Evolutionary conservation across 164 flowering plant genomes (phyloP).

Genomic region (Kalanchoe fedtschenkoi): DNA sequence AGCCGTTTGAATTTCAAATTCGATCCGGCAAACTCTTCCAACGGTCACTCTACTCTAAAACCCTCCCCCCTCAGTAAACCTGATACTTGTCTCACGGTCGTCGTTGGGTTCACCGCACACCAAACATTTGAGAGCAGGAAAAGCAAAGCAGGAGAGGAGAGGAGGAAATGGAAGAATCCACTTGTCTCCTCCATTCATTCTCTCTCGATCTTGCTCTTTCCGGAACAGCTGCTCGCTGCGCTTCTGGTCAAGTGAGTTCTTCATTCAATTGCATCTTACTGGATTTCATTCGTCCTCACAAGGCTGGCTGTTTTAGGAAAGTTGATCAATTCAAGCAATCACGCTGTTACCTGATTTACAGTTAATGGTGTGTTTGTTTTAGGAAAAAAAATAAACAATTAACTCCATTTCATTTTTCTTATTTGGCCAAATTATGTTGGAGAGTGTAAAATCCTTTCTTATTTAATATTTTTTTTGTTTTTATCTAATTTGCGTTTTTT

Average conservation of each 20-base stretch:
- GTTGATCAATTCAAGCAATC: too few relatives aligned
- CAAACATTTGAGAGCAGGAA: neutral
- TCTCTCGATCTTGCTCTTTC: constrained; percentile 29
- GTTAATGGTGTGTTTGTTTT: too few relatives aligned
- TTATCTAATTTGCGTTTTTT: neutral
- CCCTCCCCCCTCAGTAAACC: neutral
- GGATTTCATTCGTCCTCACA: too few relatives aligned
- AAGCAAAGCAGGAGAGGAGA: neutral
- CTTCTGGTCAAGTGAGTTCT: constrained; percentile 34
- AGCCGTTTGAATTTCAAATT: constrained; percentile 9
- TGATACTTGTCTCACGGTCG: neutral
- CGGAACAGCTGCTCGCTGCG: constrained; percentile 18
- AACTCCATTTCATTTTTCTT: too few relatives aligned
- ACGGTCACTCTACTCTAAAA: neutral
- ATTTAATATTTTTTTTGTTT: too few relatives aligned
- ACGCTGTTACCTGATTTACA: too few relatives aligned
- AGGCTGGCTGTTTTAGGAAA: too few relatives aligned
- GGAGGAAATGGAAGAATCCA: constrained; percentile 35
- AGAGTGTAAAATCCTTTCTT: too few relatives aligned
- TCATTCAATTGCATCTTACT: neutral
- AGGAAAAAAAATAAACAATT: too few relatives aligned
- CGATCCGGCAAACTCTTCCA: neutral
- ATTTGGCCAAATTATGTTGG: too few relatives aligned
- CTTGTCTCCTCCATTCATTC: constrained; percentile 54
- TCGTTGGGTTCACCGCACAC: neutral